Evolutionary conservation across 805 yeast genomes (phyloP), one percentile per base, ranked within the genome.

Genomic region (Suhomyces kilbournensis): DNA sequence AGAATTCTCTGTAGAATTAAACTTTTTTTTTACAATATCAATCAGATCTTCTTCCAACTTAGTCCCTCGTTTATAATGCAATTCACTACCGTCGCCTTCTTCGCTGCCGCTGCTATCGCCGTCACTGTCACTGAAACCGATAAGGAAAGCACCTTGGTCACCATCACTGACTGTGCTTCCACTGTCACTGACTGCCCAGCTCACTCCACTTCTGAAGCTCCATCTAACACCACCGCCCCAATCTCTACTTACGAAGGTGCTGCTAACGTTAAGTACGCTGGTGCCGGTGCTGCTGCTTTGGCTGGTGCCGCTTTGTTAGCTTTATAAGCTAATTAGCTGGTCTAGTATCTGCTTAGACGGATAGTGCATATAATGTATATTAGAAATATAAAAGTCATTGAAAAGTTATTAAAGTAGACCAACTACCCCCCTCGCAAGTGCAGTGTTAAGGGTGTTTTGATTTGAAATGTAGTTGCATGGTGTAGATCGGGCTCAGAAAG

Each of bases 151-250:
- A 69, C 75, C 58, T 66, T 75, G 63, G 79, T 68, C 55, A 76
- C 83, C 67, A 66, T 77, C 75, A 72, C 78, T 59, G 68, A 74
- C 53, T 78, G 81, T 69, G 79, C 58, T 48, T 58, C 73, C 19
- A 61, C 63, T 47, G 79, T 77, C 64, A 77, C 82, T 58, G 62
- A 71, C 74, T 80, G 84, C 71, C 82, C 82, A 64, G 68, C 69
- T 57, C 52, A 44, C 42, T 49, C 54, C 49, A 42, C 57, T 42
- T 54, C 35, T n/a, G 32, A 60, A 35, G 54, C 61, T 44, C 59
- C 60, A 53, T 52, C 61, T 43, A 54, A 56, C 79, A 35, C 58
- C 61, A 51, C 56, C 59, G 53, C 65, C 53, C 59, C 64, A 46
- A 71, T 68, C 54, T 57, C 74, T 48, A 61, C 75, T 56, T 72